Conservation (phyloP, 2,329 filamentous ascomycete species). For the Thelonectria discophora region DNA sequence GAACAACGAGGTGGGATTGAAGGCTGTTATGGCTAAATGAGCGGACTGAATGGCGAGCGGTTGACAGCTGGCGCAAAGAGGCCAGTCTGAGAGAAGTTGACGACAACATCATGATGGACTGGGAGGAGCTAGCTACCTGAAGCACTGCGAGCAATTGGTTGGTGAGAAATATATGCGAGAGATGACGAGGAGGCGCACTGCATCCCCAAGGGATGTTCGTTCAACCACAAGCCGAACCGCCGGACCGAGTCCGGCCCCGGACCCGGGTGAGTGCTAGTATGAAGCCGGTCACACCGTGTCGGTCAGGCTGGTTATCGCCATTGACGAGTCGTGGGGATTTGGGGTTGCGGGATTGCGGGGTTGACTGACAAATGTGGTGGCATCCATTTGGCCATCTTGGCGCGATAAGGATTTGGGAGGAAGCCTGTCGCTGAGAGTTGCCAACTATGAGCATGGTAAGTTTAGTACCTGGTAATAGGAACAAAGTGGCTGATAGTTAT, state of each 20-base stretch:
- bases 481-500: neutral
- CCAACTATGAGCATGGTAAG: neutral
- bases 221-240: neutral
- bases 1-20: constrained; percentile 5
- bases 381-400: constrained; percentile 16
- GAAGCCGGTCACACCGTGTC: constrained; percentile 26
- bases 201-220: neutral
- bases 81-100: constrained; percentile 18
- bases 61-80: constrained; percentile 24
- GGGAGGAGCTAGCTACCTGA: neutral
- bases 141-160: neutral
- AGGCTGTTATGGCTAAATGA: constrained; percentile 23
- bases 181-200: neutral
- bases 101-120: constrained; percentile 27
- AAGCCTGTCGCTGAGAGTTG: too few relatives aligned
- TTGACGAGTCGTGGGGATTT: constrained; percentile 13
- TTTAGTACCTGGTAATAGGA: neutral
- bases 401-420: neutral
- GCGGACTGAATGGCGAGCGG: constrained; percentile 20
- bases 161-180: neutral
- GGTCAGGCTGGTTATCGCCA: constrained; percentile 4
- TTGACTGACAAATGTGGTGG: constrained; percentile 28
- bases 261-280: constrained; percentile 15
- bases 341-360: constrained; percentile 26
- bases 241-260: constrained; percentile 17